phyloP scores from a whole-genome alignment of 2,329 filamentous ascomycete genomes.

The Aurifilum marmelostoma region DNA sequence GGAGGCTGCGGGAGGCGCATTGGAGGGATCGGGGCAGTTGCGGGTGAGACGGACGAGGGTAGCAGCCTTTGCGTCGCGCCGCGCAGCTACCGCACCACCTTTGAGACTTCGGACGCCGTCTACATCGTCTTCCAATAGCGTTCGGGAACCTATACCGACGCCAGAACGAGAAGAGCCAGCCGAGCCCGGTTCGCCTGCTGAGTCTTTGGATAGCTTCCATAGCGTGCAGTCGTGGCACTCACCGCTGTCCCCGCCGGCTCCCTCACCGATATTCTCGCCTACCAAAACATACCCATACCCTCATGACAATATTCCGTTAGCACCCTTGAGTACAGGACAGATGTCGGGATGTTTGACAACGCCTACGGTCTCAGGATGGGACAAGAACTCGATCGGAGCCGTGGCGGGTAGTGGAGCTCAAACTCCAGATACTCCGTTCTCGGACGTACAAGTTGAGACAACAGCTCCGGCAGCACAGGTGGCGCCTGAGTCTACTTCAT shows the following conservation, averaged over 20 bases:
- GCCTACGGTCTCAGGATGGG: constrained; percentile 38
- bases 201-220: constrained; percentile 57
- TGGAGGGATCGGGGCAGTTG: constrained; percentile 29
- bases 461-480: not conserved
- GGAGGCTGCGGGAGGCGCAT: constrained; percentile 7
- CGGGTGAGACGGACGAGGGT: constrained; percentile 26
- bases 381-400: constrained; percentile 36
- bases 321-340: constrained; percentile 35
- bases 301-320: constrained; percentile 45
- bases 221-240: constrained; percentile 58
- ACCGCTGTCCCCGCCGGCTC: constrained; percentile 46
- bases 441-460: constrained; percentile 10
- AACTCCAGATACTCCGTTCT: constrained; percentile 23
- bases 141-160: constrained; percentile 33
- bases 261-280: constrained; percentile 49
- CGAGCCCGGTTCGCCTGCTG: constrained; percentile 46
- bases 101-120: constrained; percentile 35
- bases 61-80: constrained; percentile 28
- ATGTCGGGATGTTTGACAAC: constrained; percentile 42
- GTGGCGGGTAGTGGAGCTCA: constrained; percentile 21
- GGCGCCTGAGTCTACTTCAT: not conserved
- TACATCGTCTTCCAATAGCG: constrained; percentile 42
- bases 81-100: constrained; percentile 26
- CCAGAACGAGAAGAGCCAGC: constrained; percentile 36
- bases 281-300: constrained; percentile 42